Evolutionary conservation across 768 basidiomycete species (phyloP).

Genomic region (Rhizopogon vesiculosus): DNA sequence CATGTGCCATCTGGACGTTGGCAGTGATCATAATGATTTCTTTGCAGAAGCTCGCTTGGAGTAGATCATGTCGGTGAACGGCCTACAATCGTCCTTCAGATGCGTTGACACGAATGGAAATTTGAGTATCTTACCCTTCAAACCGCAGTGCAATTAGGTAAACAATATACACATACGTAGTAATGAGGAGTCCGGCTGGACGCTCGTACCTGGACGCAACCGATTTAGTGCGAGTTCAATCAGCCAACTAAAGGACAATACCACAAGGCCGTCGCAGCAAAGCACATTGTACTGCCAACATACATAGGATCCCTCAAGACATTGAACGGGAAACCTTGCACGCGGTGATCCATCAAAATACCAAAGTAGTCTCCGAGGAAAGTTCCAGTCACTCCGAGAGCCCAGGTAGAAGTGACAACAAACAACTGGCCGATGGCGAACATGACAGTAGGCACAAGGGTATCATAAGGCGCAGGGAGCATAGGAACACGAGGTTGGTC

Average conservation of each 20-base stretch:
- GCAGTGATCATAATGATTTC: constrained; percentile 7
- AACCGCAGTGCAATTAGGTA: constrained; percentile 81
- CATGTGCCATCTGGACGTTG: not conserved
- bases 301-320: constrained; percentile 95
- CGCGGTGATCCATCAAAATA: constrained; percentile 81
- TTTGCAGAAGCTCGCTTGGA: constrained; percentile 39
- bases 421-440: constrained; percentile 78
- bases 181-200: constrained; percentile 79
- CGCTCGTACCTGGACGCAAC: constrained; percentile 63
- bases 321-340: constrained; percentile 98
- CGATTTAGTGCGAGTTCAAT: not conserved
- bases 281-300: constrained; percentile 89
- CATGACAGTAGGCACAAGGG: constrained; percentile 52
- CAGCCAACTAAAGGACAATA: constrained; percentile 31
- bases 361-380: constrained; percentile 86
- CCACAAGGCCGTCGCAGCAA: constrained; percentile 85
- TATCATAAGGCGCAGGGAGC: constrained; percentile 62
- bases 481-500: constrained; percentile 70
- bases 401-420: constrained; percentile 85
- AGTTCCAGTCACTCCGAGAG: constrained; percentile 89
- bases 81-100: constrained; percentile 31
- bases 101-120: not conserved
- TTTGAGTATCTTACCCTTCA: constrained; percentile 67
- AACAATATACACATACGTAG: constrained; percentile 76
- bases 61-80: constrained; percentile 84